Percentiles rank a stretch among this genome's conserved stretches.
Conservation (phyloP, 345 rosid species). For the Euphorbia peplus region DNA sequence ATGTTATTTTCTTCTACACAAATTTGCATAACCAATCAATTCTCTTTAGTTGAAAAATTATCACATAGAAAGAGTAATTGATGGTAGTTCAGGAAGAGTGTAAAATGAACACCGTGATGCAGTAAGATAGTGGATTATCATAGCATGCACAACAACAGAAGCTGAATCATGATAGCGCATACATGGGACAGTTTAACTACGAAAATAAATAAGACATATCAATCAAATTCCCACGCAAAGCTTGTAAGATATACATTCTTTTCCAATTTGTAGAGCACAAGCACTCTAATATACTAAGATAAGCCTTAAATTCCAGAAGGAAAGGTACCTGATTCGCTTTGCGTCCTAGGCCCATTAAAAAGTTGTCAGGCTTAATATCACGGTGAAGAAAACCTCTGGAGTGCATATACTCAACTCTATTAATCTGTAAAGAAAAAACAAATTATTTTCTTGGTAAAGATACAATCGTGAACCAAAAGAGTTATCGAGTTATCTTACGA, state of each 20-base stretch:
- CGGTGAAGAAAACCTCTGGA: constrained; percentile 81
- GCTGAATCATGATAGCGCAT: neutral
- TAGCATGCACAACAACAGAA: neutral
- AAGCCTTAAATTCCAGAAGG: constrained; percentile 1
- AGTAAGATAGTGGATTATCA: neutral
- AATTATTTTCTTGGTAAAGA: constrained; percentile 4
- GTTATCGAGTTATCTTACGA: constrained; percentile 38
- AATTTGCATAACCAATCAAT: neutral
- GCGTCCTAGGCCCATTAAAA: constrained; percentile 84
- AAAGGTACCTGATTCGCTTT: constrained; percentile 70
- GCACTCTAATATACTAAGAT: neutral
- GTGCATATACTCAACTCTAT: constrained; percentile 80
- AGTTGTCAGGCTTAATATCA: constrained; percentile 88
- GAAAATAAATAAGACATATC: neutral
- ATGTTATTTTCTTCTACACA: neutral
- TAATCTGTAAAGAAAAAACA: constrained; percentile 47
- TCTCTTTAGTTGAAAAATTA: neutral
- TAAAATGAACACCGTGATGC: neutral
- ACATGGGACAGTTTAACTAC: neutral
- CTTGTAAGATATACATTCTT: neutral
- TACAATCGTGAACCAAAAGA: neutral
- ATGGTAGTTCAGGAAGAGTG: neutral
- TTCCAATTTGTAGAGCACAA: neutral
- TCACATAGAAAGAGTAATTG: constrained; percentile 1
- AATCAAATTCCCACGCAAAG: neutral